Evolutionary conservation across 2,329 filamentous ascomycete species (phyloP).

Genomic region (Lasiodiplodia gonubiensis): DNA sequence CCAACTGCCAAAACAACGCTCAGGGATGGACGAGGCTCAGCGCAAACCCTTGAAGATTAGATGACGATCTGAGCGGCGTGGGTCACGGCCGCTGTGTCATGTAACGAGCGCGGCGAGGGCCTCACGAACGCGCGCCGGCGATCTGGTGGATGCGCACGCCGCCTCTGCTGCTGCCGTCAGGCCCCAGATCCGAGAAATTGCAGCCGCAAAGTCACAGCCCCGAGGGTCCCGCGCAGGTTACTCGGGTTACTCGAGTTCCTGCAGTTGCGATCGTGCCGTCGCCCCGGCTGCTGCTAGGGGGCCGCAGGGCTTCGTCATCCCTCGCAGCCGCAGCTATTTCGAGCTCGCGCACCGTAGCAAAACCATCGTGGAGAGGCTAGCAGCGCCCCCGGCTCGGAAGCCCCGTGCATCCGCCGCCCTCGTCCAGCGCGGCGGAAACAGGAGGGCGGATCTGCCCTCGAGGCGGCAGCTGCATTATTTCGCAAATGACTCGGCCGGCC

Average conservation of each 20-base stretch:
- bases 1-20: conserved; percentile 21
- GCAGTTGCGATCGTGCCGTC: not conserved
- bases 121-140: conserved; percentile 7
- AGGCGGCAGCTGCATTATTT: conserved; percentile 15
- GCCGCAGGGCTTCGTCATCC: conserved; percentile 17
- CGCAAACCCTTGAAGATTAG: conserved; percentile 27
- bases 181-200: conserved; percentile 18
- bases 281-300: conserved; percentile 5
- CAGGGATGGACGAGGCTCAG: conserved; percentile 27
- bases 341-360: conserved; percentile 15
- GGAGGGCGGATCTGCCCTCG: conserved; percentile 21
- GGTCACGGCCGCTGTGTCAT: conserved; percentile 27
- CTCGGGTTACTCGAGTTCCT: conserved; percentile 2
- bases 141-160: conserved; percentile 9
- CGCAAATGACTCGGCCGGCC: conserved; percentile 25
- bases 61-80: conserved; percentile 27
- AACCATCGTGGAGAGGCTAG: conserved; percentile 21
- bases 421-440: conserved; percentile 20
- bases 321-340: conserved; percentile 22
- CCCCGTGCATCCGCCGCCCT: conserved; percentile 24
- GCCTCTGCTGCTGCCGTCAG: not conserved
- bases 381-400: conserved; percentile 10
- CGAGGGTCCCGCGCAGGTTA: not conserved
- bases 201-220: not conserved
- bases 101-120: conserved; percentile 20